Evolutionary conservation across 257 asterid genomes (phyloP).

Genomic region (Forsythia suspensa): DNA sequence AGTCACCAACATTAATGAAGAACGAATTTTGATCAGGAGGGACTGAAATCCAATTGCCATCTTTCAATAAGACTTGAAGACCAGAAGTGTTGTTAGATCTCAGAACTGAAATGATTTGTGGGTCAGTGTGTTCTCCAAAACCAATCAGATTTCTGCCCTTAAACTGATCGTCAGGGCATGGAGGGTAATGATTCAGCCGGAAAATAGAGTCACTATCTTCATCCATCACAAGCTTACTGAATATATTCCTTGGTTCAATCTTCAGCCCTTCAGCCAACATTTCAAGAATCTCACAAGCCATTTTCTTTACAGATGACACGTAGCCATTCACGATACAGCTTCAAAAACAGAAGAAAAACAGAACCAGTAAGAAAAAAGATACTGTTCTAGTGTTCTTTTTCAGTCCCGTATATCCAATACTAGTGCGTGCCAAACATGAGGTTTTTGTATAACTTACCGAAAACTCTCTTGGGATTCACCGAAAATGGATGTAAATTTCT

Average conservation of each 20-base stretch:
- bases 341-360: background rate
- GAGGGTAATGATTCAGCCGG: background rate
- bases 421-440: too few relatives aligned
- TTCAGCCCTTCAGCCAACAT: background rate
- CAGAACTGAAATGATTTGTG: background rate
- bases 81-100: background rate
- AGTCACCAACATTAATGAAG: background rate
- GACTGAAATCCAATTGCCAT: background rate
- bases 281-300: background rate
- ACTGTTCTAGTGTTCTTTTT: too few relatives aligned
- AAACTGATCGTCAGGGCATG: background rate
- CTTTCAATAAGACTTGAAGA: background rate
- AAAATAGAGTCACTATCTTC: background rate
- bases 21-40: background rate
- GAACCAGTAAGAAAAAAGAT: too few relatives aligned
- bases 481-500: background rate
- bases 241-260: background rate
- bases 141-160: background rate
- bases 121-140: background rate
- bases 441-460: too few relatives aligned
- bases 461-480: too few relatives aligned
- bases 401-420: too few relatives aligned
- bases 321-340: background rate
- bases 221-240: background rate
- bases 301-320: background rate